These are phyloP conservation scores for Rhizopus delemar DNA, from an alignment of 371 early-diverging fungal genomes.

Conservation along the genomic window DNA sequence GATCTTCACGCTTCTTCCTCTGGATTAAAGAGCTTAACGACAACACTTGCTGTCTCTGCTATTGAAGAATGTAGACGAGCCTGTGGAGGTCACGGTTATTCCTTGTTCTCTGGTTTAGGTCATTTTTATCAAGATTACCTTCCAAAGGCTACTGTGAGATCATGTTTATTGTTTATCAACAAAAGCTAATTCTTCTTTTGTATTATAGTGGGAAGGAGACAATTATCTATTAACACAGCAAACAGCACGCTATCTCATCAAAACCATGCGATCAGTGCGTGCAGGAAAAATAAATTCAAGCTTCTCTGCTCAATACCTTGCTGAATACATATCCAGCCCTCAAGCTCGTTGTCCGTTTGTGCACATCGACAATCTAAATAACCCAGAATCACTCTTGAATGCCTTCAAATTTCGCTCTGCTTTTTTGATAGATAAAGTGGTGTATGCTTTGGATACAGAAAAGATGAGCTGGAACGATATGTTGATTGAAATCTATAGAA, in stretches of 20 bases:
- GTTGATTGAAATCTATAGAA: slow-evolving; percentile 56
- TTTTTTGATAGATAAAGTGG: slow-evolving; percentile 40
- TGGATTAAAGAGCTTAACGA: slow-evolving; percentile 80
- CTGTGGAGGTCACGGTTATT: slow-evolving; percentile 90
- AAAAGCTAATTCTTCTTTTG: neutral
- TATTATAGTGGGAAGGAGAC: slow-evolving; percentile 77
- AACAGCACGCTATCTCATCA: slow-evolving; percentile 69
- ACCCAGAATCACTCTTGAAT: slow-evolving; percentile 37
- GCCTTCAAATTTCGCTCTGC: slow-evolving; percentile 47
- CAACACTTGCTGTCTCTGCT: slow-evolving; percentile 69
- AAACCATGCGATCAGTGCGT: slow-evolving; percentile 48
- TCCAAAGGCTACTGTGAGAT: slow-evolving; percentile 68
- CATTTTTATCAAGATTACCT: slow-evolving; percentile 72
- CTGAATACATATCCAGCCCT: slow-evolving; percentile 48
- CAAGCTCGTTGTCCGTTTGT: slow-evolving; percentile 45
- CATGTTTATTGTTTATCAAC: neutral
- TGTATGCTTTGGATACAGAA: slow-evolving; percentile 38
- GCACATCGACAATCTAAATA: slow-evolving; percentile 25
- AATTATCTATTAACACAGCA: slow-evolving; percentile 83
- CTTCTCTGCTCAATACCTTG: slow-evolving; percentile 45
- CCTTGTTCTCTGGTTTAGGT: slow-evolving; percentile 76
- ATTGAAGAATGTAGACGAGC: slow-evolving; percentile 83
- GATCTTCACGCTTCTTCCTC: slow-evolving; percentile 86
- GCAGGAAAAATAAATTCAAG: slow-evolving; percentile 41
- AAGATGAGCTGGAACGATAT: slow-evolving; percentile 49